Conservation (phyloP, 371 early-diverging fungal genomes). For the Syncephalastrum monosporum region DNA sequence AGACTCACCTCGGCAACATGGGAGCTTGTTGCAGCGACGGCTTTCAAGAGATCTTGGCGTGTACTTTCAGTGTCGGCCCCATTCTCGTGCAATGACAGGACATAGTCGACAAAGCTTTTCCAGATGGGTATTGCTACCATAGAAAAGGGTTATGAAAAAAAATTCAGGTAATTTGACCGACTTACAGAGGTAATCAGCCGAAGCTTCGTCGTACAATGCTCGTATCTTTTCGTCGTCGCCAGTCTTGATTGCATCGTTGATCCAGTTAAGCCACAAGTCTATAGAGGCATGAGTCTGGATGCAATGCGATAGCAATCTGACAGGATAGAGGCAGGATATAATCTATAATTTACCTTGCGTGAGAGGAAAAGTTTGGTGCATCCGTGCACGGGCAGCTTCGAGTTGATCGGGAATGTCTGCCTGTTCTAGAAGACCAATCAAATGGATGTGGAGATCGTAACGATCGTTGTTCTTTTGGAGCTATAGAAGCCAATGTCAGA, state of each 20-base stretch:
- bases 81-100: conserved; percentile 23
- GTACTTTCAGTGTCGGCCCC: conserved; percentile 29
- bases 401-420: conserved; percentile 41
- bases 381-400: conserved; percentile 47
- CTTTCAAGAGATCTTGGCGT: conserved; percentile 38
- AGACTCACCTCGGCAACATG: conserved; percentile 46
- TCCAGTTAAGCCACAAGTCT: conserved; percentile 72
- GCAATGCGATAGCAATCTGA: too few relatives aligned
- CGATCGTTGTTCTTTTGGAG: conserved; percentile 26
- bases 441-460: conserved; percentile 34
- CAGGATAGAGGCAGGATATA: not conserved
- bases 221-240: conserved; percentile 37
- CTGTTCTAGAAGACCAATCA: conserved; percentile 27
- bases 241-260: conserved; percentile 50
- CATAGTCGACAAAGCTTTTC: conserved; percentile 52
- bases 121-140: conserved; percentile 56
- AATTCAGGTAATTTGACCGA: not conserved
- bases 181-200: conserved; percentile 64
- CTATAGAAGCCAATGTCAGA: conserved; percentile 10
- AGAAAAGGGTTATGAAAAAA: not conserved
- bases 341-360: conserved; percentile 45
- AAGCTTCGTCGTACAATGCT: conserved; percentile 44
- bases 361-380: conserved; percentile 61
- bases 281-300: not conserved
- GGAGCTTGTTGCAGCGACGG: conserved; percentile 38